A percentile compares a stretch with the other conserved stretches of the same genome.
phyloP scores from a whole-genome alignment of 768 basidiomycete species.

The Symmetrospora coprosmae region DNA sequence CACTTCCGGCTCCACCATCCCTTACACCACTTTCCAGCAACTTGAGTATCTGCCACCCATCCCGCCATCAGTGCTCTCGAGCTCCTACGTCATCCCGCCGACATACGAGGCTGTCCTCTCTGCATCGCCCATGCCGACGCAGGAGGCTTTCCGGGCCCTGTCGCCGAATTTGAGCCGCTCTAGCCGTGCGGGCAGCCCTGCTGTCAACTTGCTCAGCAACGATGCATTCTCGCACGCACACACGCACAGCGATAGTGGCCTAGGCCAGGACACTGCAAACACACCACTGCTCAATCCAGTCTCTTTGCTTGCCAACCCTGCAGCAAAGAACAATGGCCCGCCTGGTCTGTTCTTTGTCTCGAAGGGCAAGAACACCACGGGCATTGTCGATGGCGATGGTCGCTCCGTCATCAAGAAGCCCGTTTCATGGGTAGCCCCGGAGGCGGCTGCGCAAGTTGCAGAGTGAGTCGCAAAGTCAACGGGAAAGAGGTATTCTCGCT shows the following conservation, averaged over 20 bases:
- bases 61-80: constrained; percentile 72
- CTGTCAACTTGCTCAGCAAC: background rate
- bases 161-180: background rate
- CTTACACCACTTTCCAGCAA: constrained; percentile 87
- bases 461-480: background rate
- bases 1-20: too few relatives aligned
- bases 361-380: constrained; percentile 19
- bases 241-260: background rate
- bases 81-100: constrained; percentile 81
- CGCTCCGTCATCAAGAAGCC: constrained; percentile 29
- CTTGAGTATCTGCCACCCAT: constrained; percentile 70
- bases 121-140: background rate
- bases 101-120: constrained; percentile 65
- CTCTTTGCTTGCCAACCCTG: constrained; percentile 30
- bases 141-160: background rate
- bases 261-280: background rate
- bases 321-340: constrained; percentile 24
- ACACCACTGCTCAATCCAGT: constrained; percentile 29
- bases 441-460: background rate
- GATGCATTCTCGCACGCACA: constrained; percentile 9
- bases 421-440: constrained; percentile 21
- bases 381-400: constrained; percentile 27
- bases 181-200: background rate
- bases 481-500: background rate
- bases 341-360: constrained; percentile 32